Conservation (phyloP, 2,329 filamentous ascomycete species). For the Epicoccum sorghinum region DNA sequence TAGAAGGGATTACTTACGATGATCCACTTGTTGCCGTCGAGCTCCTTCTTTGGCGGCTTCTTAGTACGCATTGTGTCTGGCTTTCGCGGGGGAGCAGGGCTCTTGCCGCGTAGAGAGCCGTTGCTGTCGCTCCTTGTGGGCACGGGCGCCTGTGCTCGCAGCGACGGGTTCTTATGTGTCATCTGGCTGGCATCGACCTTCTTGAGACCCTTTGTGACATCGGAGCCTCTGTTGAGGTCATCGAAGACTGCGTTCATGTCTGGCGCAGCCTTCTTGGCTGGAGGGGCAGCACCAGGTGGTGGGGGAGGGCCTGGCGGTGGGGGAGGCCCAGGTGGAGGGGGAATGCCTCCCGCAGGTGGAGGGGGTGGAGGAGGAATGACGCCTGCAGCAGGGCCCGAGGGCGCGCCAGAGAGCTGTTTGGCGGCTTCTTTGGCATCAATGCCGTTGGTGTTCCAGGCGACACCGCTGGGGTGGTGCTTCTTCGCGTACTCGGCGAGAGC, state of each 20-base stretch:
- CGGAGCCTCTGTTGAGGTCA: constrained; percentile 85
- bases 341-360: constrained; percentile 62
- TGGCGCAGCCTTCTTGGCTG: constrained; percentile 53
- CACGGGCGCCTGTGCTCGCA: constrained; percentile 76
- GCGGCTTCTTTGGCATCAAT: constrained; percentile 74
- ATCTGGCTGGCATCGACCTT: constrained; percentile 96
- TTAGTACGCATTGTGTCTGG: constrained; percentile 57
- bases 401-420: constrained; percentile 58
- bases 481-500: constrained; percentile 84
- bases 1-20: constrained; percentile 62
- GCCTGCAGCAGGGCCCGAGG: constrained; percentile 56
- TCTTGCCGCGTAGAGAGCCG: constrained; percentile 69
- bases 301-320: constrained; percentile 60
- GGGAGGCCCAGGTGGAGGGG: constrained; percentile 69
- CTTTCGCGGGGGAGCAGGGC: constrained; percentile 78
- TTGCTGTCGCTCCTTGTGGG: constrained; percentile 63
- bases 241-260: constrained; percentile 90
- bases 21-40: constrained; percentile 83
- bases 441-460: constrained; percentile 85
- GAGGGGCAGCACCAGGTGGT: constrained; percentile 56
- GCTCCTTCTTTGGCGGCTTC: constrained; percentile 56
- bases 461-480: constrained; percentile 77
- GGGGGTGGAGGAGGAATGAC: constrained; percentile 70
- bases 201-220: constrained; percentile 84
- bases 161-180: constrained; percentile 96